Evolutionary conservation across 2,329 filamentous ascomycete genomes (phyloP).

Genomic region (Juglanconis oblonga): DNA sequence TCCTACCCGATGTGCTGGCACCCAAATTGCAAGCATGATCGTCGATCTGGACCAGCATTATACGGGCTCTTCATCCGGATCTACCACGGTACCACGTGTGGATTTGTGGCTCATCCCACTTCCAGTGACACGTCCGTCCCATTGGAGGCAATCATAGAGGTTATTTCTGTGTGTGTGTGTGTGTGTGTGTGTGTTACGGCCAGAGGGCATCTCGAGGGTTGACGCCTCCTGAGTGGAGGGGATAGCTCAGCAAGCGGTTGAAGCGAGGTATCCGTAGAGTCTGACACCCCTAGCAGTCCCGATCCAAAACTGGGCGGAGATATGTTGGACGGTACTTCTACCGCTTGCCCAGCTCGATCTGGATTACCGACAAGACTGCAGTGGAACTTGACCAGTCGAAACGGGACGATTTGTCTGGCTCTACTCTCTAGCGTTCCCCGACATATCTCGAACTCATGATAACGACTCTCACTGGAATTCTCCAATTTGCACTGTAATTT

Average conservation of each 20-base stretch:
- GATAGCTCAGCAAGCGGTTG: not conserved
- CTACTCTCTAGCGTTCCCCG: not conserved
- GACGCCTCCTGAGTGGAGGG: not conserved
- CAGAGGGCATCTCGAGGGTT: not conserved
- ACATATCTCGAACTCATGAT: not conserved
- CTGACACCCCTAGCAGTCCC: too few species aligned
- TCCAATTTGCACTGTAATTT: not conserved
- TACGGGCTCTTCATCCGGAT: constrained; percentile 1
- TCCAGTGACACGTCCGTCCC: not conserved
- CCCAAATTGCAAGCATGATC: not conserved
- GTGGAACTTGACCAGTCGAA: not conserved
- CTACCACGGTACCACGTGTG: constrained; percentile 3
- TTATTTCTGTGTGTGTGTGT: too few species aligned
- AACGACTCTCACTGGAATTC: not conserved
- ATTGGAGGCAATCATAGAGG: not conserved
- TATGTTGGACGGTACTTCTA: too few species aligned
- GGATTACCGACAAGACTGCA: not conserved
- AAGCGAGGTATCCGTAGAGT: too few species aligned
- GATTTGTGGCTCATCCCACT: not conserved
- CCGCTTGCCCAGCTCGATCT: not conserved
- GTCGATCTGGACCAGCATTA: constrained; percentile 1
- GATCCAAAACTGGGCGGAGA: too few species aligned
- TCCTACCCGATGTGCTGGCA: not conserved
- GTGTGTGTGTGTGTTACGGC: too few species aligned
- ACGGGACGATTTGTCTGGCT: not conserved